A percentile compares a stretch with the other conserved stretches of the same genome.
phyloP scores from a whole-genome alignment of 208 protist species.

The Angomonas ambiguus region DNA sequence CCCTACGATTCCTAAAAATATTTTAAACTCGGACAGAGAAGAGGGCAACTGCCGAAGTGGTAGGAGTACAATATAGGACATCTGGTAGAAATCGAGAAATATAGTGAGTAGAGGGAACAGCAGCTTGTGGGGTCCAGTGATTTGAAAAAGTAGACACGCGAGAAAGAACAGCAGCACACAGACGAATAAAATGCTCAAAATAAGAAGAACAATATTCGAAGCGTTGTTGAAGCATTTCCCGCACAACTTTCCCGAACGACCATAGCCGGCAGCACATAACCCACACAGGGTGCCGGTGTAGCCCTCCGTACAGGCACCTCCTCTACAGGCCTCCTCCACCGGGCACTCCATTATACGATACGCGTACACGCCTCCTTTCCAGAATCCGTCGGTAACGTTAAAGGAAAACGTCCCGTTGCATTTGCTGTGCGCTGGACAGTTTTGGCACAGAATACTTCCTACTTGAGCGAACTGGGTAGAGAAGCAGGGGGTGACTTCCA shows the following conservation, averaged over 20 bases:
- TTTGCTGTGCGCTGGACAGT: constrained; percentile 23
- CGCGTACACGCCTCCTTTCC: constrained; percentile 27
- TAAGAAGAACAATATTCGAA: constrained; percentile 23
- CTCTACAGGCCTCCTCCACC: constrained; percentile 17
- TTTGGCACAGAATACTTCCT: constrained; percentile 21
- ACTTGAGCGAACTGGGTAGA: constrained; percentile 30
- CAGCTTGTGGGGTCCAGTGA: constrained; percentile 17
- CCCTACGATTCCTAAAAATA: constrained; percentile 11
- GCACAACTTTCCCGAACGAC: constrained; percentile 24
- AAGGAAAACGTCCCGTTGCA: constrained; percentile 46
- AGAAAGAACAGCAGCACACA: constrained; percentile 17
- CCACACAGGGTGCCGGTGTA: constrained; percentile 35
- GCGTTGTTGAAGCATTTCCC: constrained; percentile 23
- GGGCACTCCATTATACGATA: constrained; percentile 31
- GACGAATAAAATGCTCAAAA: constrained; percentile 17
- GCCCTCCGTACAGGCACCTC: constrained; percentile 20
- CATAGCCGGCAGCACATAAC: constrained; percentile 28
- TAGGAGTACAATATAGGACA: constrained; percentile 18
- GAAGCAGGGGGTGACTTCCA: constrained; percentile 19
- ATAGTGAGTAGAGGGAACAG: constrained; percentile 16
- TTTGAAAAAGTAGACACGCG: constrained; percentile 21
- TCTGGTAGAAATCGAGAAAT: constrained; percentile 23
- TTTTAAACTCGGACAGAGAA: constrained; percentile 22
- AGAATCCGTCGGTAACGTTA: constrained; percentile 33
- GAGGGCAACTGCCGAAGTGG: constrained; percentile 27